Percentiles rank a stretch among this genome's conserved stretches.
Evolutionary conservation across 2,329 filamentous ascomycete genomes (phyloP).

Genomic region (Calycina herbarum): DNA sequence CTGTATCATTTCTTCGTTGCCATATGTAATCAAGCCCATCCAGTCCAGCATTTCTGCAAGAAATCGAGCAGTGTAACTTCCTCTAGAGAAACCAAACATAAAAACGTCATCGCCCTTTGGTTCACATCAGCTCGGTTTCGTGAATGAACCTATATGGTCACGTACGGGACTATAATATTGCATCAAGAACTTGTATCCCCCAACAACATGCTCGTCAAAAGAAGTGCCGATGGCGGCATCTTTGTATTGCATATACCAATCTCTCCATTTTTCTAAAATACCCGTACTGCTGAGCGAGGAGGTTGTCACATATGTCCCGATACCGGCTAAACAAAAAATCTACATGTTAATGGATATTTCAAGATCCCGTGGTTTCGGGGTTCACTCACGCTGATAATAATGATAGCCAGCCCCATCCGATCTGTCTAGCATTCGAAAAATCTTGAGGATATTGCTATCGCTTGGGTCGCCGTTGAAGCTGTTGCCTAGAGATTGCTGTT

Average conservation of each 20-base stretch:
- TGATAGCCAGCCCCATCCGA: constrained; percentile 12
- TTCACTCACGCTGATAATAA: constrained; percentile 18
- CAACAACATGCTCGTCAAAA: constrained; percentile 81
- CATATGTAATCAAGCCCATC: constrained; percentile 74
- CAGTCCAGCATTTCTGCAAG: constrained; percentile 83
- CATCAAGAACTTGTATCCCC: constrained; percentile 79
- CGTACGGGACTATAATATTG: constrained; percentile 56
- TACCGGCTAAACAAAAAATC: constrained; percentile 13
- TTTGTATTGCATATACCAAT: constrained; percentile 58
- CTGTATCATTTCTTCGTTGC: constrained; percentile 81
- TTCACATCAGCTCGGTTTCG: neutral
- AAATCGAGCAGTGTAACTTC: constrained; percentile 72
- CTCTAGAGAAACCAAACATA: constrained; percentile 73
- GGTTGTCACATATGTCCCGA: constrained; percentile 18
- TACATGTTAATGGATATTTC: neutral
- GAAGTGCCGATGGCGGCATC: constrained; percentile 79
- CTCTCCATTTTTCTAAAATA: constrained; percentile 7
- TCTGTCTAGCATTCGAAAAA: constrained; percentile 21
- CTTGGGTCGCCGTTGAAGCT: constrained; percentile 18
- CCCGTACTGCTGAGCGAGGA: constrained; percentile 9
- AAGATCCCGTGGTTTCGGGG: neutral
- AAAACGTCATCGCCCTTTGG: constrained; percentile 63
- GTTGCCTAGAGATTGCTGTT: constrained; percentile 5
- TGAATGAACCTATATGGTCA: too few relatives aligned
- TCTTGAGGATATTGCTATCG: constrained; percentile 23